Evolutionary conservation across 2,329 filamentous ascomycete genomes (phyloP).

Genomic region (Volutella citrinella): DNA sequence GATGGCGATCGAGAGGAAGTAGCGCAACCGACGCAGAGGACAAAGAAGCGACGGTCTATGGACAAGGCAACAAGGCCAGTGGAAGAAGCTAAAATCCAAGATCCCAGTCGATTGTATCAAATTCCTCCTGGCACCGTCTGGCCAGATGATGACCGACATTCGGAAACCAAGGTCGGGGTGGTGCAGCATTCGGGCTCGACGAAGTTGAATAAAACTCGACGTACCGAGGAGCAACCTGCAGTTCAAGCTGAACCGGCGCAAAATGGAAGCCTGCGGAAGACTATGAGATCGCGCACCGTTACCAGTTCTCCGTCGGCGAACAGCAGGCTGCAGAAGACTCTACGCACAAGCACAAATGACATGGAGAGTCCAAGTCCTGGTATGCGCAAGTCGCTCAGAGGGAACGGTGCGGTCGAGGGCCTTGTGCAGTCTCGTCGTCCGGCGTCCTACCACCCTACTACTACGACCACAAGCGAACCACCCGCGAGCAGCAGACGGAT

Average conservation of each 20-base stretch:
- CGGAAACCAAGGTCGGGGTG: slow-evolving; percentile 5
- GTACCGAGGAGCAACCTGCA: slow-evolving; percentile 27
- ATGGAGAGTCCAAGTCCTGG: too few relatives aligned
- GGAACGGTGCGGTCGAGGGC: slow-evolving; percentile 11
- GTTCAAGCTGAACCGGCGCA: slow-evolving; percentile 11
- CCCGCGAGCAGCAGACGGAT: slow-evolving; percentile 20
- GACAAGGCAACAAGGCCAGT: slow-evolving; percentile 8
- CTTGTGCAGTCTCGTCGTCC: slow-evolving; percentile 18
- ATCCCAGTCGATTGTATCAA: slow-evolving; percentile 35
- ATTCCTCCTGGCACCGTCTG: slow-evolving; percentile 34
- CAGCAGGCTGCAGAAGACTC: slow-evolving; percentile 19
- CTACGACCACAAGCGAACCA: slow-evolving; percentile 11
- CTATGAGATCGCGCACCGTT: slow-evolving; percentile 30
- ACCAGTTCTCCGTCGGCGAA: too few relatives aligned
- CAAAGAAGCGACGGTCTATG: slow-evolving; percentile 32
- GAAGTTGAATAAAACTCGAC: slow-evolving; percentile 48
- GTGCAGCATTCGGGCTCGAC: slow-evolving; percentile 4
- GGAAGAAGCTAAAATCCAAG: slow-evolving; percentile 8
- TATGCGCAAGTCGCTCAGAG: slow-evolving; percentile 23
- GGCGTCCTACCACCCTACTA: slow-evolving; percentile 27
- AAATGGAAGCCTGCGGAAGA: slow-evolving; percentile 30
- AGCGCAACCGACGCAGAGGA: slow-evolving; percentile 28
- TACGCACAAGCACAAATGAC: too few relatives aligned
- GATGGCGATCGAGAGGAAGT: slow-evolving; percentile 37
- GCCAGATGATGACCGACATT: slow-evolving; percentile 16